These are phyloP conservation scores for Lomentospora prolificans DNA, from an alignment of 2,329 filamentous ascomycete species.

Conservation along the genomic window DNA sequence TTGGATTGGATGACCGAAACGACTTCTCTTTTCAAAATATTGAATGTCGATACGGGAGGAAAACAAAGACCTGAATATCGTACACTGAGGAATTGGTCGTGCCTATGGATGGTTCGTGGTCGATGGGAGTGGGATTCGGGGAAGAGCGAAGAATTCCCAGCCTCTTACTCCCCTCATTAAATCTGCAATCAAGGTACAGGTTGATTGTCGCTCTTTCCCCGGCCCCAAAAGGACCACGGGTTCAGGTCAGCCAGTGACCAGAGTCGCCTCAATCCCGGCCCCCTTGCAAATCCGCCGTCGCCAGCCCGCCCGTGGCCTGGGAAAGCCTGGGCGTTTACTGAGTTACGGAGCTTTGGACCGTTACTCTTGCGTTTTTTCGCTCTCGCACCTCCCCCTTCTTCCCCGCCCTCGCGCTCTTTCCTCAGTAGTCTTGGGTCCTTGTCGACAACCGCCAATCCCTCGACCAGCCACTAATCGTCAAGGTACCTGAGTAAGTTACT, in stretches of 20 bases:
- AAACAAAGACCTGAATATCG: too few relatives aligned
- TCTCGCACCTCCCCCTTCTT: neutral
- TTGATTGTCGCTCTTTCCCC: conserved; percentile 3
- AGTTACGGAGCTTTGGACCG: conserved; percentile 5
- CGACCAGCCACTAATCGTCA: conserved; percentile 1
- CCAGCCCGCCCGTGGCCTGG: neutral
- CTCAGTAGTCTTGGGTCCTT: neutral
- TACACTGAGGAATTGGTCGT: too few relatives aligned
- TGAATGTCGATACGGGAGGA: neutral
- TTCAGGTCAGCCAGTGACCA: conserved; percentile 6
- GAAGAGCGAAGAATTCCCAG: neutral
- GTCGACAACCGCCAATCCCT: conserved; percentile 2
- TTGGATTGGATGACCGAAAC: neutral
- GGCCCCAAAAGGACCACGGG: conserved; percentile 7
- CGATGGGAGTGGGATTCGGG: too few relatives aligned
- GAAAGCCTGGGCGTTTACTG: conserved; percentile 2
- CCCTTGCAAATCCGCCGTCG: conserved; percentile 5
- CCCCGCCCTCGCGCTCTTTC: neutral
- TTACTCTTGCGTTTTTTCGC: neutral
- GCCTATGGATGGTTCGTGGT: neutral
- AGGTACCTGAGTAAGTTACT: conserved; percentile 3
- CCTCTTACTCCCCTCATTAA: neutral
- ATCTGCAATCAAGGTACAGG: conserved; percentile 4
- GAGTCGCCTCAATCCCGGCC: conserved; percentile 4
- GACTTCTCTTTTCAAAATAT: neutral